A percentile compares a stretch with the other conserved stretches of the same genome.
These are phyloP conservation scores for Apodospora peruviana DNA, from an alignment of 495 filamentous ascomycete species.

Conservation along the genomic window DNA sequence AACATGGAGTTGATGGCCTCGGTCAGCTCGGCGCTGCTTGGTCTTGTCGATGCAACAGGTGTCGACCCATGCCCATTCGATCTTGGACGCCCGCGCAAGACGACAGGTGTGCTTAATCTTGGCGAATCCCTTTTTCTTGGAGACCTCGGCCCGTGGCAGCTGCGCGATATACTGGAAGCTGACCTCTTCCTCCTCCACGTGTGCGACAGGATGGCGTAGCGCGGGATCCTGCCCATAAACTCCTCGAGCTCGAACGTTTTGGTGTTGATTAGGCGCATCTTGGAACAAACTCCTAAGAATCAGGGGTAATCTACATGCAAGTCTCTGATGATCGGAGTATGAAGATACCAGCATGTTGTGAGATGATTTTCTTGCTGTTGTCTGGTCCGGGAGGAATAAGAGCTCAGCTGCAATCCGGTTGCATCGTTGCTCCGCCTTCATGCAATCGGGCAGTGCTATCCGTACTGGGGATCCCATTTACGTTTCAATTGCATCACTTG, in stretches of 20 bases:
- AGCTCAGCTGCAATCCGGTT: too few relatives aligned
- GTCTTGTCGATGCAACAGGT: constrained; percentile 44
- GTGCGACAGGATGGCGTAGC: constrained; percentile 36
- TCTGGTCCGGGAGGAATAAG: too few relatives aligned
- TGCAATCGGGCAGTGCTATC: too few relatives aligned
- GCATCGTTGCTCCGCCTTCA: too few relatives aligned
- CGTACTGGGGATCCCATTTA: too few relatives aligned
- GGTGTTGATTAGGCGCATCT: constrained; percentile 41
- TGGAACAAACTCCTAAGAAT: too few relatives aligned
- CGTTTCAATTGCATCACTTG: too few relatives aligned
- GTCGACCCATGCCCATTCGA: constrained; percentile 40
- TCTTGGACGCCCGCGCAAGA: constrained; percentile 17
- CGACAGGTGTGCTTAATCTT: constrained; percentile 33
- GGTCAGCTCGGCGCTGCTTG: constrained; percentile 39
- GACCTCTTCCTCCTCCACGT: constrained; percentile 31
- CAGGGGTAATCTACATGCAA: too few relatives aligned
- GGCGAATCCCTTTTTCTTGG: constrained; percentile 17
- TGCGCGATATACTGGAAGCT: constrained; percentile 23
- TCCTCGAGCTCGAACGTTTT: constrained; percentile 30
- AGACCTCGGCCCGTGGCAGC: constrained; percentile 1
- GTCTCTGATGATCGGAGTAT: too few relatives aligned
- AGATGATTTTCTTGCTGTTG: too few relatives aligned
- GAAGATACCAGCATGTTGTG: too few relatives aligned
- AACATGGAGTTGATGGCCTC: too few relatives aligned
- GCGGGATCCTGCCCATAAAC: constrained; percentile 26